Base-by-base conservation (phyloP, 129 eudicot genomes). In the Centella asiatica region DNA sequence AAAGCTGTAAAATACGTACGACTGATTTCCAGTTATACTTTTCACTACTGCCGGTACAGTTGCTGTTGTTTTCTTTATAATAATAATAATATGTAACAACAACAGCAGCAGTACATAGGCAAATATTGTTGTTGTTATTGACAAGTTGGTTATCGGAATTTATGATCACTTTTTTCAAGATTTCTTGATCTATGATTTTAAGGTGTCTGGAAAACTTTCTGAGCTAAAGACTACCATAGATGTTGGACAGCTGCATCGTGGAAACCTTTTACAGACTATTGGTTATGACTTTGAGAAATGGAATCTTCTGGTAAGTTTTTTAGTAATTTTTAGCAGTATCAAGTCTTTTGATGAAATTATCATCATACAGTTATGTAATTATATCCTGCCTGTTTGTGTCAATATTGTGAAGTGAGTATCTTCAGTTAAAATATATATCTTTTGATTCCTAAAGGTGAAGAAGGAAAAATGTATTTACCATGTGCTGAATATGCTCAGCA, bases 151-250 rank as follows among this genome's bases (percentile, higher is more conserved):
- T n/a, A n/a, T n/a, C n/a, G n/a, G n/a, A 53, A 32, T 18, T 56
- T 18, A 13, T 31, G 24, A 15, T 18, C 44, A 18, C 13, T 32
- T 32, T 31, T 4, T 33, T 56, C 19, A 58, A 32, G 10, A 33
- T 58, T 22, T 34, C 28, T 58, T 34, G 29, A 58, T 34, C 33
- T 58, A 18, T 34, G 29, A 11, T 31, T 64, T 58, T 0, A 57
- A 89, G 97, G 95, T 89, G 64, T 75, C 79, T 33, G 80, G 80
- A 26, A 85, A 79, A 66, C 77, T 89, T 67, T 79, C 87, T 44
- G 97, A 89, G 80, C 82, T 89, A 28, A 85, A 85, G 76, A 85
- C 87, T 53, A 89, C 97, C 28, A 78, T 85, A 60, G 97, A 89
- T 73, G 72, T 76, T 51, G 90, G 97, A 75, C 73, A 66, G 56